Conservation (phyloP, 805 yeast genomes). For the Barnettozyma vustinii region DNA sequence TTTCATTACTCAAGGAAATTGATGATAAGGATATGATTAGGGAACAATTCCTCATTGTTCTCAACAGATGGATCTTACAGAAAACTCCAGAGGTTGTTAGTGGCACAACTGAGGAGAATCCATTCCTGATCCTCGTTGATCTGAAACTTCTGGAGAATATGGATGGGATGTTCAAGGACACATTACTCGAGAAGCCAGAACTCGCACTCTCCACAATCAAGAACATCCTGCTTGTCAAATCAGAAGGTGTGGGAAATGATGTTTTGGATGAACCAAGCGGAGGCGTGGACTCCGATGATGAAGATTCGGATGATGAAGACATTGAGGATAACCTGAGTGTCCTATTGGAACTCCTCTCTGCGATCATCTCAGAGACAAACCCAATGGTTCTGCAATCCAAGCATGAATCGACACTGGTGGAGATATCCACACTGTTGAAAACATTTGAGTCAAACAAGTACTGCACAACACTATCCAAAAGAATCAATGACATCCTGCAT, state of each 20-base stretch:
- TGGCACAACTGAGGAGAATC: conserved; percentile 31
- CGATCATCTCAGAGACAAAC: conserved; percentile 30
- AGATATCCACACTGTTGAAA: conserved; percentile 28
- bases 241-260: conserved; percentile 8
- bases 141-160: conserved; percentile 60
- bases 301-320: conserved; percentile 22
- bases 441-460: conserved; percentile 15
- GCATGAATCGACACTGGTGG: conserved; percentile 22
- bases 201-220: conserved; percentile 50
- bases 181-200: conserved; percentile 37
- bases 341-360: conserved; percentile 33
- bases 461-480: conserved; percentile 10
- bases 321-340: conserved; percentile 27
- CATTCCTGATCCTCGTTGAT: conserved; percentile 52
- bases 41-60: conserved; percentile 41
- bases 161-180: conserved; percentile 51
- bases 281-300: conserved; percentile 38
- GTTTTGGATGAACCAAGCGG: conserved; percentile 12
- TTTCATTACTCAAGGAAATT: conserved; percentile 42
- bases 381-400: conserved; percentile 13
- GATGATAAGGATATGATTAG: conserved; percentile 40
- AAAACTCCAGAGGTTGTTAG: conserved; percentile 4
- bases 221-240: conserved; percentile 30
- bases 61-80: conserved; percentile 55
- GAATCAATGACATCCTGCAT: conserved; percentile 16